A percentile compares a stretch with the other conserved stretches of the same genome.
These are phyloP conservation scores for Coccomyxa sp. DNA, from an alignment of 139 green algal species.

Conservation along the genomic window DNA sequence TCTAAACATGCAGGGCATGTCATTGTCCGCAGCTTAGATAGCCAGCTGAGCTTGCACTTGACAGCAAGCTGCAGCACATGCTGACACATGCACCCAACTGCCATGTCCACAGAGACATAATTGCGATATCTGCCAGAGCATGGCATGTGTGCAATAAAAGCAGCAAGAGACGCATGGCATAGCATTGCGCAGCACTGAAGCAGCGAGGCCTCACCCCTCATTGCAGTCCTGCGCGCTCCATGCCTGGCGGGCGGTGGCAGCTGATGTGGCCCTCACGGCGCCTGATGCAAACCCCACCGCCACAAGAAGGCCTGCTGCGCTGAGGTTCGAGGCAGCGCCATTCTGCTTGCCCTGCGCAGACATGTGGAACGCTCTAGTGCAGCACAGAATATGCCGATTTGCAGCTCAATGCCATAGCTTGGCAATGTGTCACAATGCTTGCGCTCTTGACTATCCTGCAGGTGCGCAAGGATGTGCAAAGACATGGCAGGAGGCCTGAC, in stretches of 20 bases:
- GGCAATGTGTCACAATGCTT: neutral
- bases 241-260: conserved; percentile 39
- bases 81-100: too few species aligned
- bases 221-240: conserved; percentile 43
- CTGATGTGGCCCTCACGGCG: conserved; percentile 50
- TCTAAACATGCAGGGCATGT: too few species aligned
- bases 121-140: too few species aligned
- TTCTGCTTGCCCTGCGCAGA: neutral
- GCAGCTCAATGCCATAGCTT: neutral
- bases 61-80: neutral
- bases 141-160: too few species aligned
- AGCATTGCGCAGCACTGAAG: too few species aligned
- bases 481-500: neutral
- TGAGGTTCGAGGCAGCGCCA: neutral
- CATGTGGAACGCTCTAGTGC: neutral
- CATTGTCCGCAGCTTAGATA: neutral
- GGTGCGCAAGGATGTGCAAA: neutral
- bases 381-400: neutral
- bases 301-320: conserved; percentile 10
- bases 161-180: too few species aligned
- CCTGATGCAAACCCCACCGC: conserved; percentile 48
- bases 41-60: neutral
- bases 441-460: neutral
- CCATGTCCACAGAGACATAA: too few species aligned
- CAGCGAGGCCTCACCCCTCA: conserved; percentile 55